phyloP scores from a whole-genome alignment of 805 yeast genomes.

The Metschnikowia arizonensis region DNA sequence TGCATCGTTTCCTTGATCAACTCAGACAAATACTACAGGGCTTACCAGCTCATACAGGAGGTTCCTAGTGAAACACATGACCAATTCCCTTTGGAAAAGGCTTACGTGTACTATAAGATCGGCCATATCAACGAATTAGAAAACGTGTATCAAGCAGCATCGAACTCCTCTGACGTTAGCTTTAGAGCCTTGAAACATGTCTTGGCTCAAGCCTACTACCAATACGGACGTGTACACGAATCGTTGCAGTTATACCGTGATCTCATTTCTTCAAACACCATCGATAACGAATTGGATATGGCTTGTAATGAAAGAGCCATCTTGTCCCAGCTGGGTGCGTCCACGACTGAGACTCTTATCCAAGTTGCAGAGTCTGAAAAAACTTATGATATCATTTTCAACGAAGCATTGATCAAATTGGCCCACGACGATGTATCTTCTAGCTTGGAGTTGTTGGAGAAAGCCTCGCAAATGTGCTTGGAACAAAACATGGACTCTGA shows the following conservation, averaged over 20 bases:
- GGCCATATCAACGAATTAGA: conserved; percentile 38
- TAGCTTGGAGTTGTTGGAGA: conserved; percentile 43
- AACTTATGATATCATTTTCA: conserved; percentile 58
- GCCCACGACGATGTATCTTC: conserved; percentile 34
- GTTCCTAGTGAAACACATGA: conserved; percentile 35
- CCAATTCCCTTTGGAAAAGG: conserved; percentile 45
- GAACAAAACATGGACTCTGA: conserved; percentile 29
- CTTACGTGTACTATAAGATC: conserved; percentile 57
- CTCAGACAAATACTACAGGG: conserved; percentile 51
- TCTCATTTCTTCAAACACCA: conserved; percentile 31
- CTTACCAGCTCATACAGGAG: conserved; percentile 40
- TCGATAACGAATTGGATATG: conserved; percentile 49
- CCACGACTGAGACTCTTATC: conserved; percentile 3
- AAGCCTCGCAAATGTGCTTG: conserved; percentile 44
- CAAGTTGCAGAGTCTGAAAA: conserved; percentile 16
- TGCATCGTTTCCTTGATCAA: conserved; percentile 59
- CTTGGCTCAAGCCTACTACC: conserved; percentile 52
- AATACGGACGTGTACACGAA: conserved; percentile 38
- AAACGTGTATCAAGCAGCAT: conserved; percentile 13
- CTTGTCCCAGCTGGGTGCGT: conserved; percentile 44
- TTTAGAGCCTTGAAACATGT: conserved; percentile 43
- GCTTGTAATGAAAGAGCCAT: conserved; percentile 65
- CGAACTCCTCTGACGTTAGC: conserved; percentile 15
- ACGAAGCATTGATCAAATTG: conserved; percentile 50
- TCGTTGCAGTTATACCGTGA: conserved; percentile 47